Conservation (phyloP, 768 basidiomycete genomes). For the Crucibulum laeve region DNA sequence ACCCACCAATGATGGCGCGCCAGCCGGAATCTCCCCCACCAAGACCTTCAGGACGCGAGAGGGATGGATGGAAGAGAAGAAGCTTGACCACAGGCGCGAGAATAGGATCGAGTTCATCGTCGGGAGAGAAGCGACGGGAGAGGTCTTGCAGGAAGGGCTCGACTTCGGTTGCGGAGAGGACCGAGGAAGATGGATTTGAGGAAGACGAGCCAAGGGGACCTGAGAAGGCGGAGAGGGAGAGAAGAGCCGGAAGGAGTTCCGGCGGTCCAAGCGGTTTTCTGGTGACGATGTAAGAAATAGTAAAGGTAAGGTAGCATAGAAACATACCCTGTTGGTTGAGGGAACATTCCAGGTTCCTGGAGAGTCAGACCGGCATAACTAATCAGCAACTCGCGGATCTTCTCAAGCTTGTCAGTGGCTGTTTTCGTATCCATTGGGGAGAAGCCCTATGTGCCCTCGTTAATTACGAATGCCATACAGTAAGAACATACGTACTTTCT, state of each 20-base stretch:
- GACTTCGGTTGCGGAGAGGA: constrained; percentile 64
- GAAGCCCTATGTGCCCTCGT: constrained; percentile 41
- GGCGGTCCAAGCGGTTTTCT: constrained; percentile 71
- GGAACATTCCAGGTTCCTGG: constrained; percentile 94
- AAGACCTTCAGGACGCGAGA: constrained; percentile 64
- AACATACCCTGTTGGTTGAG: constrained; percentile 74
- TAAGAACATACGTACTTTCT: constrained; percentile 46
- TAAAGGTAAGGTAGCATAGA: not conserved
- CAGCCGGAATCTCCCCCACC: constrained; percentile 74
- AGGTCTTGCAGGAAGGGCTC: constrained; percentile 83
- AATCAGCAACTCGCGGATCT: constrained; percentile 76
- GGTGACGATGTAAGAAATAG: not conserved
- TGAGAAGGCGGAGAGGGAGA: constrained; percentile 67
- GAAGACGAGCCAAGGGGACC: constrained; percentile 56
- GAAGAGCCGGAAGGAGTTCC: constrained; percentile 80
- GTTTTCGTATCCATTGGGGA: constrained; percentile 55
- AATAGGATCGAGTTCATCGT: constrained; percentile 72
- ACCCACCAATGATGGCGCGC: constrained; percentile 79
- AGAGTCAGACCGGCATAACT: constrained; percentile 86
- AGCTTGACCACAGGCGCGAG: constrained; percentile 69
- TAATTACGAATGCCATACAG: not conserved
- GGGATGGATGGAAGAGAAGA: constrained; percentile 59
- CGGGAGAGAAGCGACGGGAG: constrained; percentile 72
- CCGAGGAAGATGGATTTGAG: constrained; percentile 33
- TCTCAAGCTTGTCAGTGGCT: constrained; percentile 65